Base-by-base conservation (phyloP, 305 asterid species). In the Plantago coronopus region DNA sequence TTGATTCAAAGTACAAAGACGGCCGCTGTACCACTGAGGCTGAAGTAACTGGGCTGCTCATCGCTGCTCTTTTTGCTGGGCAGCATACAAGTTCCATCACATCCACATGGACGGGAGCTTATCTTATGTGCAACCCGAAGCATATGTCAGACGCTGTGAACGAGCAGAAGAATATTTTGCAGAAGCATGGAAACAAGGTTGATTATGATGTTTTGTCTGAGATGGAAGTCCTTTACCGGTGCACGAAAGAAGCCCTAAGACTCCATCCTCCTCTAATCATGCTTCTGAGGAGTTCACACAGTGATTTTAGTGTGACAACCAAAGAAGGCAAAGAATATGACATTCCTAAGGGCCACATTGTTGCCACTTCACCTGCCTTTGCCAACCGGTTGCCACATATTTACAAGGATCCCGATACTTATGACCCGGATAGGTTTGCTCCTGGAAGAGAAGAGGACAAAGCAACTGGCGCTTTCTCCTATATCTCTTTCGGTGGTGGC, bases 11-110 rank as follows among this genome's bases (percentile, higher is more conserved):
- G 82, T 91, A 91, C 93, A 91, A 88, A 78, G 81, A 88, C 42
- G 98, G 98, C 3, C 87, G 95, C 0, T 67, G 73, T 15, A 91
- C 98, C 0, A 84, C 96, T 0, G 88, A 91, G 54, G 46, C 81
- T 2, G 98, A 91, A 78, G 76, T 86, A 20, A 88, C 98, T 1
- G 98, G 98, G 45, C 76, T 91, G 43, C 93, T 91, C 49, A 91
- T 91, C 38, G 98, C 98, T 21, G 98, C 98, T 20, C 91, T 91
- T 43, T 91, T 91, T 20, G 96, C 96, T 12, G 98, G 98, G 31
- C 98, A 91, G 81, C 98, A 88, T 79, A 91, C 98, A 15, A 91
- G 98, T 45, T 88, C 96, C 55, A 91, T 91, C 51, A 91, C 98
- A 37, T 91, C 98, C 62, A 86, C 90, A 0, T 91, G 96, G 98